phyloP scores from a whole-genome alignment of 805 yeast genomes.

The Schwanniomyces polymorphus region DNA sequence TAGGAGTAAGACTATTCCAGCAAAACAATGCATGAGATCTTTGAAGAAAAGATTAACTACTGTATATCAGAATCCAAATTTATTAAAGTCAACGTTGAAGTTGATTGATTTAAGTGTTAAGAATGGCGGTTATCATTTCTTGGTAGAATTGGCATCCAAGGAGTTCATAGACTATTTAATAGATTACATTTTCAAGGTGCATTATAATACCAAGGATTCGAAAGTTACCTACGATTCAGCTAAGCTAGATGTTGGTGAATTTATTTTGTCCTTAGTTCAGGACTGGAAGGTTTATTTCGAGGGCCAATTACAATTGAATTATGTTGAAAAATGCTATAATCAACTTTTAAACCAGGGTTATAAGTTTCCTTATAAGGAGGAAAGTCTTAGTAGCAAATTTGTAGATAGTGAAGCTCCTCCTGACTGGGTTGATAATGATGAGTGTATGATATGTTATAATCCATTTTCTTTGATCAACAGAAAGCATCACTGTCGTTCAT shows the following conservation, averaged over 20 bases:
- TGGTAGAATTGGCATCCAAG: slow-evolving; percentile 73
- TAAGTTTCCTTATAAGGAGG: slow-evolving; percentile 55
- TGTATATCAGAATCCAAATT: slow-evolving; percentile 71
- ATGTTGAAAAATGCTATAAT: slow-evolving; percentile 62
- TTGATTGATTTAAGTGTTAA: slow-evolving; percentile 85
- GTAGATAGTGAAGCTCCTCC: slow-evolving; percentile 93
- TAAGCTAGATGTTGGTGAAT: slow-evolving; percentile 48
- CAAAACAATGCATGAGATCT: slow-evolving; percentile 84
- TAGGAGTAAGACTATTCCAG: slow-evolving; percentile 73
- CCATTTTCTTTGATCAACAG: slow-evolving; percentile 80
- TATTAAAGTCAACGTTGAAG: slow-evolving; percentile 71
- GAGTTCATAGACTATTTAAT: slow-evolving; percentile 84
- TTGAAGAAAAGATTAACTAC: slow-evolving; percentile 69
- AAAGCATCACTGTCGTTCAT: slow-evolving; percentile 94
- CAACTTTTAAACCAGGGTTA: slow-evolving; percentile 63
- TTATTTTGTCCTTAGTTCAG: slow-evolving; percentile 65
- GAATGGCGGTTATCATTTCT: slow-evolving; percentile 87
- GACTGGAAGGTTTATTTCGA: slow-evolving; percentile 77
- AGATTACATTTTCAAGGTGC: slow-evolving; percentile 37
- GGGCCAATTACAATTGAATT: slow-evolving; percentile 61
- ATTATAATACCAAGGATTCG: slow-evolving; percentile 32
- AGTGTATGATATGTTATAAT: slow-evolving; percentile 90
- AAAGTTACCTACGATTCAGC: slow-evolving; percentile 21
- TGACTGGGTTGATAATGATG: slow-evolving; percentile 94
- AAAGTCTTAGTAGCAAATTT: slow-evolving; percentile 46